Conservation (phyloP, 345 rosid genomes). For the Carallia pectinifolia region DNA sequence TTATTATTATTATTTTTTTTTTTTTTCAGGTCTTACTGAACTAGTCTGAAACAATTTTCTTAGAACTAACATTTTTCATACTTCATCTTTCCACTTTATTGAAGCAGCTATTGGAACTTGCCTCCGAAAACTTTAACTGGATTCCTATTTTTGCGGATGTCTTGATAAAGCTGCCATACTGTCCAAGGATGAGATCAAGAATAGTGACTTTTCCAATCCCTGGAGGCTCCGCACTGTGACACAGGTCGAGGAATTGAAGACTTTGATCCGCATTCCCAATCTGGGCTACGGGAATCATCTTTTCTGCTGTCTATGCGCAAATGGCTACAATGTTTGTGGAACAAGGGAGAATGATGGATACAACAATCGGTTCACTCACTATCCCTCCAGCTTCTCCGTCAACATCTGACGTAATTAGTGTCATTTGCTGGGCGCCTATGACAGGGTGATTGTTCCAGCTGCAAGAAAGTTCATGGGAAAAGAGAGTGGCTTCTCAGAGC, state of each 20-base stretch:
- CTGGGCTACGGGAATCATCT: slow-evolving; percentile 88
- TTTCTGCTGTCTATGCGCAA: slow-evolving; percentile 81
- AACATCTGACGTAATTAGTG: slow-evolving; percentile 69
- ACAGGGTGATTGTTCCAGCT: slow-evolving; percentile 56
- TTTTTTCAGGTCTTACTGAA: too few relatives aligned
- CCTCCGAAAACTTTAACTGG: too few relatives aligned
- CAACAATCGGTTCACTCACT: slow-evolving; percentile 71
- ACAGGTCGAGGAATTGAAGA: slow-evolving; percentile 92
- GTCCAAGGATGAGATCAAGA: slow-evolving; percentile 55
- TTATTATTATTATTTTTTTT: too few relatives aligned
- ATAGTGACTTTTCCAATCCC: slow-evolving; percentile 50
- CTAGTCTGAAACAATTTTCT: too few relatives aligned
- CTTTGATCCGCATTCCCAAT: slow-evolving; percentile 81
- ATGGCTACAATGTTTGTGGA: slow-evolving; percentile 92
- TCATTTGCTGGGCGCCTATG: slow-evolving; percentile 87
- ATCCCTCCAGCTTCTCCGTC: slow-evolving; percentile 92
- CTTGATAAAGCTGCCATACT: slow-evolving; percentile 86
- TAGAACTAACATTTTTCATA: neutral
- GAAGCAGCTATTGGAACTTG: neutral
- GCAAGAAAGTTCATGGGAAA: slow-evolving; percentile 78
- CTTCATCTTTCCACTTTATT: neutral
- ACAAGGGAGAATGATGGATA: slow-evolving; percentile 87
- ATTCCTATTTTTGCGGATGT: slow-evolving; percentile 41
- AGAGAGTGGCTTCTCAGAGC: slow-evolving; percentile 80
- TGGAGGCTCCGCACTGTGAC: slow-evolving; percentile 91